Conservation (phyloP, 257 asterid genomes). For the Nemophila menziesii region DNA sequence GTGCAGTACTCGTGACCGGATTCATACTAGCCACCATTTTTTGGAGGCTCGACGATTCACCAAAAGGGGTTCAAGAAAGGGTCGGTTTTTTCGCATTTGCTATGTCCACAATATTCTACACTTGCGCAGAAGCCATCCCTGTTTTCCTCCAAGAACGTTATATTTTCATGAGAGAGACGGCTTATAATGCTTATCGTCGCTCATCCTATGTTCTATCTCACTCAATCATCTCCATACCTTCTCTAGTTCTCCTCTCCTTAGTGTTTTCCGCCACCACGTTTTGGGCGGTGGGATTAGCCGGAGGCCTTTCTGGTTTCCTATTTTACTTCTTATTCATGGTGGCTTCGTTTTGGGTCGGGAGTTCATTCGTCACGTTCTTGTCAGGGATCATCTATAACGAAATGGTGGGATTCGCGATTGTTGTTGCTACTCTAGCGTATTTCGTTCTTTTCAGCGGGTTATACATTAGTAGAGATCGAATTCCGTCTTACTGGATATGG, state of each 20-base stretch:
- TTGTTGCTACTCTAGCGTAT: constrained; percentile 27
- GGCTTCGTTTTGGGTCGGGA: constrained; percentile 35
- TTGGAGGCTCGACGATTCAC: constrained; percentile 30
- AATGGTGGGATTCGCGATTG: constrained; percentile 30
- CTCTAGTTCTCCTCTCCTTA: constrained; percentile 19
- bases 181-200: constrained; percentile 40
- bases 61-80: constrained; percentile 38
- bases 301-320: constrained; percentile 29
- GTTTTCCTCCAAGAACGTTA: constrained; percentile 33
- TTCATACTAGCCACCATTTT: constrained; percentile 32
- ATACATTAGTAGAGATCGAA: constrained; percentile 23
- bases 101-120: constrained; percentile 41
- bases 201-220: constrained; percentile 42
- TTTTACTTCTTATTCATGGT: constrained; percentile 21
- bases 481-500: constrained; percentile 36
- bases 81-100: constrained; percentile 41
- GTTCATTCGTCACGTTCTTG: constrained; percentile 33
- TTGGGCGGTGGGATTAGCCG: constrained; percentile 31
- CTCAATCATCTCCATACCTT: constrained; percentile 24
- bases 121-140: constrained; percentile 46
- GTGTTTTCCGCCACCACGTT: constrained; percentile 22
- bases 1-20: constrained; percentile 32
- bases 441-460: constrained; percentile 31
- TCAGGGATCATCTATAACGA: constrained; percentile 29
- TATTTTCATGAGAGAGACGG: constrained; percentile 42